Evolutionary conservation across 768 basidiomycete genomes (phyloP).

Genomic region (Suillus weaverae): DNA sequence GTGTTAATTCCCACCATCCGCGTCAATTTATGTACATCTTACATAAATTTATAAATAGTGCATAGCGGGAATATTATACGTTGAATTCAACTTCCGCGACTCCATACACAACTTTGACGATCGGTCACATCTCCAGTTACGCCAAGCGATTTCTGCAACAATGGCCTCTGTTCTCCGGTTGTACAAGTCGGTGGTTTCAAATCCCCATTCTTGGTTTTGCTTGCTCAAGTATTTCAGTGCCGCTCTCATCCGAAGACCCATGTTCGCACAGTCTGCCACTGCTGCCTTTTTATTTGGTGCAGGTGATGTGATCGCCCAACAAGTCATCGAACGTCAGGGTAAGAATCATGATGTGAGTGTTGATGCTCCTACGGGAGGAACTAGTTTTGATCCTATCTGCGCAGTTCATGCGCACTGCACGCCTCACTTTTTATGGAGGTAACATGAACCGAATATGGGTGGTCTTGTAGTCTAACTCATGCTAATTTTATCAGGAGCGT

Average conservation of each 20-base stretch:
- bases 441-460: background rate
- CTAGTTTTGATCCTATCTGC: slow-evolving; percentile 1
- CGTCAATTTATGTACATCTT: background rate
- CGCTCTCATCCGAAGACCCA: slow-evolving; percentile 58
- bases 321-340: slow-evolving; percentile 73
- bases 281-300: slow-evolving; percentile 69
- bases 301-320: slow-evolving; percentile 85
- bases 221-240: slow-evolving; percentile 40
- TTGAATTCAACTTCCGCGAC: slow-evolving; percentile 2
- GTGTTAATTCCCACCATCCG: too few relatives aligned
- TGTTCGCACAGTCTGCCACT: slow-evolving; percentile 62
- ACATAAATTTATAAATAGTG: background rate
- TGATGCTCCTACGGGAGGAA: background rate
- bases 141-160: background rate
- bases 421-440: slow-evolving; percentile 77
- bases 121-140: too few relatives aligned
- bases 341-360: slow-evolving; percentile 70
- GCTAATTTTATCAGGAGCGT: slow-evolving; percentile 40
- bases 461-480: background rate
- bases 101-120: background rate
- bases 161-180: slow-evolving; percentile 48
- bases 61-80: background rate
- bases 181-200: slow-evolving; percentile 38
- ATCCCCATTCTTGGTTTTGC: background rate
- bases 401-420: slow-evolving; percentile 59